Evolutionary conservation across 2,329 filamentous ascomycete genomes (phyloP), one percentile per base, ranked within the genome.

Genomic region (Zasmidium angulare): DNA sequence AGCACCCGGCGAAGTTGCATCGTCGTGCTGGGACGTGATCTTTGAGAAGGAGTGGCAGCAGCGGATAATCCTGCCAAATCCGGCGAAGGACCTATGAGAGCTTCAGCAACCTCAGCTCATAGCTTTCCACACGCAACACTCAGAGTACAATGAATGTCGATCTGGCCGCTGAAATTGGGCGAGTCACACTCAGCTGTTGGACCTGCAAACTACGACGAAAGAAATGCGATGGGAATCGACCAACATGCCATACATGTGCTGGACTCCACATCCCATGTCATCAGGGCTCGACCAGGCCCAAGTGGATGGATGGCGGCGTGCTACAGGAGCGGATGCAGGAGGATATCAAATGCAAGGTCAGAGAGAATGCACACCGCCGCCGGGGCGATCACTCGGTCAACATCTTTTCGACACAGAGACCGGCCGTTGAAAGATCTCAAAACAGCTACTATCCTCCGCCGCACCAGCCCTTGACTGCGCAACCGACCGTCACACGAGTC

Each of bases 271-370:
- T 50, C 17, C 3, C 22, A 11, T 50, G 48, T 21, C 22, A 50
- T n/a, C 26, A 50, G 12, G 29, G 48, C 23, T 19, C 10, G 26
- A 19, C 22, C 19, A 24, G 26, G 48, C 48, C 48, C 3, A 9
- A 50, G 14, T 50, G 48, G 48, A 50, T 50, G 48, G 48, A 50
- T 22, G 48, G 48, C 17, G 48, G 48, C 10, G 21, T 29, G 48
- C 19, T 2, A 19, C 48, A 50, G 23, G 22, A 50, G 23, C 21
- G 19, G 22, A 23, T 26, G 21, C n/a, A n/a, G 17, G 21, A 23
- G 23, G 22, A 50, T 4, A 12, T 50, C 22, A 50, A 50, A 17
- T 21, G 21, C 22, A 21, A 50, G 23, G 22, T 50, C 26, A 50
- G 19, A 26, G n/a, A 50, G 9, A 50, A 50, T 19, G 48, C 22